Base-by-base conservation (phyloP, 495 filamentous ascomycete genomes). In the Xylaria telfairii region DNA sequence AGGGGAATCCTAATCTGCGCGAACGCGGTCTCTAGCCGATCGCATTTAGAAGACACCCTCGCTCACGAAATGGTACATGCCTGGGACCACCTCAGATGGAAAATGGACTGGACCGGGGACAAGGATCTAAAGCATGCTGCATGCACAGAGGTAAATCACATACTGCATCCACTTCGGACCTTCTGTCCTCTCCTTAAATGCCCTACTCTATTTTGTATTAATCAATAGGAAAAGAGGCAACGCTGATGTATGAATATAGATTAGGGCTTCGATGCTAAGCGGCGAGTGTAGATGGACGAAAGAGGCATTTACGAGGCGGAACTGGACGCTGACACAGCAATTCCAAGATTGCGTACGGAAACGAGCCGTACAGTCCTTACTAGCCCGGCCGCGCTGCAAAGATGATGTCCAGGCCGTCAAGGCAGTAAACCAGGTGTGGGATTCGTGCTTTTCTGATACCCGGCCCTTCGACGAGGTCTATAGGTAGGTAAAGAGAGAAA, bases 11-110 rank as follows among this genome's bases (percentile, higher is more conserved):
- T 94, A 76, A 79, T 99, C 4, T 98, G 96, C 78, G 92, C 96
- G 37, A 98, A 99, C 77, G 88, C 92, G 79, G 84, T 98, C 79
- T 82, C 88, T 57, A 88, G 91, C 75, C 84, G 88, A 57, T 85
- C 88, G 2, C 92, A 96, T 75, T 75, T 96, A 72, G 96, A 99
- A 83, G 96, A 99, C 78, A 97, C 93, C 41, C 84, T 99, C 76
- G 92, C 96, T 51, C 96, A 99, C 82, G 96, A 99, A 83, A 94
- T 99, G 91, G 91, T 99, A 65, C 96, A 99, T 83, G 95, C 94
- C 10, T 98, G 93, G 84, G 96, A 99, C 77, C 92, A 97, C 80
- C 77, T 98, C 74, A 80, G 94, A 72, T 99, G 93, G 83, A 93
- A 97, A 81, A 89, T 97, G 44, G 90, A 99, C 72, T 93, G 90